Evolutionary conservation across 2,329 filamentous ascomycete genomes (phyloP).

Genomic region (Trichoderma sp.): DNA sequence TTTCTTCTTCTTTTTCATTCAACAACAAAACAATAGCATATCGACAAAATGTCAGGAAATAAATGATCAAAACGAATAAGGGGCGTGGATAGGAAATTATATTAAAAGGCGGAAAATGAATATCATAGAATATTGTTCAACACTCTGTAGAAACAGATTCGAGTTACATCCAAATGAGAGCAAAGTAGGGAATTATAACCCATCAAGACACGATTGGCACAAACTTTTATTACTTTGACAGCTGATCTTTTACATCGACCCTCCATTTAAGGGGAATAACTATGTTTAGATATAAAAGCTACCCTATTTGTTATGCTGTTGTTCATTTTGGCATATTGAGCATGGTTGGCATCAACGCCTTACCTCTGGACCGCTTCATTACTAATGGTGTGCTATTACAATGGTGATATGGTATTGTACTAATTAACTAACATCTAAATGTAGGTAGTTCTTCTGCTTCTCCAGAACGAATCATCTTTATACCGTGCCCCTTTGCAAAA

Average conservation of each 20-base stretch:
- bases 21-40: slow-evolving; percentile 1
- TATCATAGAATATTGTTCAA: slow-evolving; percentile 16
- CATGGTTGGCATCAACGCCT: too few relatives aligned
- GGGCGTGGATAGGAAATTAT: background rate
- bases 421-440: too few relatives aligned
- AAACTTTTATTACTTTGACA: background rate
- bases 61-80: background rate
- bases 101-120: background rate
- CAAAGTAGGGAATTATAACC: background rate
- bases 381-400: too few relatives aligned
- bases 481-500: background rate
- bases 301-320: too few relatives aligned
- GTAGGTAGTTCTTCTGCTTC: too few relatives aligned
- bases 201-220: background rate
- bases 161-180: background rate
- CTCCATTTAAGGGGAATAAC: too few relatives aligned
- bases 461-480: background rate
- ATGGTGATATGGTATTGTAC: too few relatives aligned
- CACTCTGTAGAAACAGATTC: slow-evolving; percentile 17
- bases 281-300: too few relatives aligned
- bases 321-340: too few relatives aligned
- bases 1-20: background rate
- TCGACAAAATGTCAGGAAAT: background rate
- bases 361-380: too few relatives aligned
- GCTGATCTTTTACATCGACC: too few relatives aligned